Evolutionary conservation across 495 filamentous ascomycete genomes (phyloP), one percentile per base, ranked within the genome.

Genomic region (Xylaria bambusicola): DNA sequence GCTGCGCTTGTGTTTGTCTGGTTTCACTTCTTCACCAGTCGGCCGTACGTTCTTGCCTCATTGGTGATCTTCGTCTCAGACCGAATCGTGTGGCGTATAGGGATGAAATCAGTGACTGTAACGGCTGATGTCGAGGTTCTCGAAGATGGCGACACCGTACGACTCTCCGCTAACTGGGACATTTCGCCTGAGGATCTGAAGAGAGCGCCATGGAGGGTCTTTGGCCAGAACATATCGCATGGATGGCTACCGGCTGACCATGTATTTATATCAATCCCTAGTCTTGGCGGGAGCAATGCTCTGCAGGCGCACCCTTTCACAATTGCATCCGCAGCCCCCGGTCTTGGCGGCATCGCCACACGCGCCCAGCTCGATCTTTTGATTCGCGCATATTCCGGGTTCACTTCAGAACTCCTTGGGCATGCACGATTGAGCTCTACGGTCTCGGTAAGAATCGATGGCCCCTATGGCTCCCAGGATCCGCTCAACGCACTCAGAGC

Each of bases 301-400:
- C 38, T 82, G 59, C 71, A 85, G 75, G 72, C 79, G 1, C 85
- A 88, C 61, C 85, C 84, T 0, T 87, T 87, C 62, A 85, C 83
- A 3, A 84, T 88, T 52, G 78, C 82, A 33, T 85, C 84, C 5
- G 74, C 77, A 3, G 74, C 77, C 12, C 71, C 78, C 6, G 58
- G 54, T 17, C 56, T 62, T 13, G 61, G 36, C n/a, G 7, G 54
- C 1, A 36, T 21, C 15, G 58, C 65, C 70, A 74, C 47, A 77
- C 77, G 74, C 45, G 78, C 77, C 3, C 77, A 73, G 66, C 59
- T 87, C 54, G 70, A 74, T 26, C 70, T 87, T 5, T 73, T 87
- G 12, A 77, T 86, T 56, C 78, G 81, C 49, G 80, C 80, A 26
- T 77, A 86, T 63, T 71, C 79, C 38, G 83, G 85, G 10, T 86